Base-by-base conservation (phyloP, 495 filamentous ascomycete species). In the Aspergillus steynii region DNA sequence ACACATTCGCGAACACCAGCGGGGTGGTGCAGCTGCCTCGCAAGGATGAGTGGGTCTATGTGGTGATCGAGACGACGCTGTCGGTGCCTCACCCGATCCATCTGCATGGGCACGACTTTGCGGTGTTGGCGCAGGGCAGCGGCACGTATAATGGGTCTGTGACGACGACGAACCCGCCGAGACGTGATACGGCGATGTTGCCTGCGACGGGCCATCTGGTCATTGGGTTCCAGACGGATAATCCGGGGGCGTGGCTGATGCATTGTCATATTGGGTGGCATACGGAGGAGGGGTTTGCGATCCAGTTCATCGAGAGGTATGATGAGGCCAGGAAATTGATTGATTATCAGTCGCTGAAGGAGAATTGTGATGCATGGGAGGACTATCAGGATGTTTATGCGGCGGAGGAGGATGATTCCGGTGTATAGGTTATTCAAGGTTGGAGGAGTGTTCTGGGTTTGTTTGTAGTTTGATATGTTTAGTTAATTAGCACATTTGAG, bases 41-140 rank as follows among this genome's bases (percentile, higher is more conserved):
- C 65, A 84, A 83, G 8, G 79, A 88, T 64, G 79, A 87, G 63
- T 89, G 88, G 73, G 79, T 66, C 57, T 70, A 88, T 14, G 66
- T 88, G 10, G 74, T 75, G 9, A 78, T 86, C 61, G 76, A 73
- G 45, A 68, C 31, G 76, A 91, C 68, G 59, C 82, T 29, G 84
- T 84, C 83, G 0, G 86, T 86, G 48, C 82, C 80, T 32, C 89
- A 95, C 70, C 92, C 90, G 0, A 93, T 93, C 78, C 90, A 96
- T 77, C 79, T 96, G 2, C 90, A 95, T 78, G 90, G 90, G 0
- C 91, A 96, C 74, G 83, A 87, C 64, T 93, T 93, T 74, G 56
- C 60, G 26, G 37, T 61, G 73, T 61, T 69, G 32, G 57, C 59
- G 46, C 90, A 93, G 65, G 79, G 89, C n/a, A 53, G 26, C 49